phyloP scores from a whole-genome alignment of 2,329 filamentous ascomycete species.

The Mariannaea elegans region DNA sequence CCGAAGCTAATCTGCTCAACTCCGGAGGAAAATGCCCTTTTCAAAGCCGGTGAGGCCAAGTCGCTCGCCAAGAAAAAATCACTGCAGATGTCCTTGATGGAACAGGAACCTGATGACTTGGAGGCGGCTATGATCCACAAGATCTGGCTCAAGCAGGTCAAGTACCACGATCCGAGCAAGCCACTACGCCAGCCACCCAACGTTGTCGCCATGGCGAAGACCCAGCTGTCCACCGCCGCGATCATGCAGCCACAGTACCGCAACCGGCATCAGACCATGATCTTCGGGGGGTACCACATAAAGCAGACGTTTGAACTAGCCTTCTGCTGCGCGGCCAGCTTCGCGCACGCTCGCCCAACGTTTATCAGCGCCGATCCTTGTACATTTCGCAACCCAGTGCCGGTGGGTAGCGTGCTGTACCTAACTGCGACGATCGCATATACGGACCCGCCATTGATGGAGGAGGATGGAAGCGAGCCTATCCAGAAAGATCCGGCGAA shows the following conservation, averaged over 20 bases:
- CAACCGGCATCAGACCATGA: conserved; percentile 43
- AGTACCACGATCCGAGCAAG: conserved; percentile 41
- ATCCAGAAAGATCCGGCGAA: conserved; percentile 29
- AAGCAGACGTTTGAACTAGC: conserved; percentile 45
- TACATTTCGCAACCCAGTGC: conserved; percentile 43
- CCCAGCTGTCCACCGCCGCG: conserved; percentile 37
- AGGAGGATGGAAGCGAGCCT: conserved; percentile 41
- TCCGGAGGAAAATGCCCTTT: conserved; percentile 40
- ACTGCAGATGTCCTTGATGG: conserved; percentile 36
- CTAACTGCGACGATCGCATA: conserved; percentile 42
- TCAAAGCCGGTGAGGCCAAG: conserved; percentile 39
- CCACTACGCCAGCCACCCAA: conserved; percentile 37
- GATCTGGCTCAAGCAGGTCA: conserved; percentile 42
- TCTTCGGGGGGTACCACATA: conserved; percentile 43
- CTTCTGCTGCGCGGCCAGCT: conserved; percentile 44
- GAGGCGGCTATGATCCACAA: conserved; percentile 43
- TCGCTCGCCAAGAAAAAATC: conserved; percentile 38
- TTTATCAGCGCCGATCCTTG: conserved; percentile 44
- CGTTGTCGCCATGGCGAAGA: conserved; percentile 41
- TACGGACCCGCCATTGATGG: conserved; percentile 41
- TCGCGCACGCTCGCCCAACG: conserved; percentile 43
- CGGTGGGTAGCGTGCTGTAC: conserved; percentile 42
- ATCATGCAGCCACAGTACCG: conserved; percentile 45
- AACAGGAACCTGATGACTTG: conserved; percentile 40
- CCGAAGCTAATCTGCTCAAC: conserved; percentile 38